Conservation (phyloP, 2,329 filamentous ascomycete genomes). For the Pseudogymnoascus sp. region DNA sequence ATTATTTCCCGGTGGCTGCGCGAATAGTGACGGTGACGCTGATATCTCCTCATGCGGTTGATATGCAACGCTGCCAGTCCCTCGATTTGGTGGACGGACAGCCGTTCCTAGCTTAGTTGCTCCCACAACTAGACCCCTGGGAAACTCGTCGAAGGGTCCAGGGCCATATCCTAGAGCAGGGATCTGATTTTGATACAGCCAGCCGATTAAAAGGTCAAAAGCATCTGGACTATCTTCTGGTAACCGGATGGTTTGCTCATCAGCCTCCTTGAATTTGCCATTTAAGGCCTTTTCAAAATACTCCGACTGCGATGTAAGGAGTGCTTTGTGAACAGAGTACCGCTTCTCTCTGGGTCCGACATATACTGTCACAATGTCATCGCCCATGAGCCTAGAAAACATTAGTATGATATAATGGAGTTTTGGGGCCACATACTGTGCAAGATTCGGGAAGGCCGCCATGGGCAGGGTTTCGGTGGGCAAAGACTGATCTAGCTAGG, state of each 20-base stretch:
- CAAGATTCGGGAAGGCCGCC: not conserved
- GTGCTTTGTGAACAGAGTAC: slow-evolving; percentile 21
- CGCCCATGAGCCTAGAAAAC: slow-evolving; percentile 14
- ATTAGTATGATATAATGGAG: not conserved
- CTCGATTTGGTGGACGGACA: not conserved
- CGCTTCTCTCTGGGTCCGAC: slow-evolving; percentile 18
- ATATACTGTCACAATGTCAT: slow-evolving; percentile 17
- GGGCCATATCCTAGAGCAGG: not conserved
- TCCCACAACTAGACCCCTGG: not conserved
- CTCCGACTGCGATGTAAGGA: slow-evolving; percentile 19
- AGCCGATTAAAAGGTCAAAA: slow-evolving; percentile 18
- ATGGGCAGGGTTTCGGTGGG: not conserved
- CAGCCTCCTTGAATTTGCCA: slow-evolving; percentile 18
- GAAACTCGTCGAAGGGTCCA: not conserved
- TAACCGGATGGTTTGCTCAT: slow-evolving; percentile 15
- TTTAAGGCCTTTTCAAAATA: slow-evolving; percentile 23
- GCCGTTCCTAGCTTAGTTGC: not conserved
- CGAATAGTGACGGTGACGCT: not conserved
- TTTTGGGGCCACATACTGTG: not conserved
- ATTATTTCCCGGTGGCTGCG: not conserved
- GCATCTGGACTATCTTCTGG: slow-evolving; percentile 16
- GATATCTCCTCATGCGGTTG: not conserved
- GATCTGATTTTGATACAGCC: slow-evolving; percentile 16
- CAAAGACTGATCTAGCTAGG: not conserved
- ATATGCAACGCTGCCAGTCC: not conserved